A percentile compares a stretch with the other conserved stretches of the same genome.
Conservation (phyloP, 78 protist genomes). For the Dictyostelium brefeldianum region DNA sequence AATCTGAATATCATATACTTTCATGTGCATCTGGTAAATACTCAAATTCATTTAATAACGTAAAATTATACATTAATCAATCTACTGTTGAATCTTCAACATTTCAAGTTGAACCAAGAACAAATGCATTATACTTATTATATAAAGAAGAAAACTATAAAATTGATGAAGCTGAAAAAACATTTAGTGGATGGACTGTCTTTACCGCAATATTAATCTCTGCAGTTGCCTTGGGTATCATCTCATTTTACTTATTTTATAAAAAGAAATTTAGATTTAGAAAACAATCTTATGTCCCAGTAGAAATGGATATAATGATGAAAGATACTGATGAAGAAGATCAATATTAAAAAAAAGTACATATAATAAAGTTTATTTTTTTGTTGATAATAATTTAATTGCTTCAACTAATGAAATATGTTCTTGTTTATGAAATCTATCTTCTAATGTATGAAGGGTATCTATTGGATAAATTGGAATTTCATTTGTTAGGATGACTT, state of each 20-base stretch:
- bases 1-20: conserved; percentile 7
- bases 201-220: not conserved
- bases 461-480: conserved; percentile 80
- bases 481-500: conserved; percentile 45
- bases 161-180: not conserved
- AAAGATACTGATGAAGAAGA: not conserved
- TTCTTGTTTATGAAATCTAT: conserved; percentile 84
- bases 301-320: conserved; percentile 5
- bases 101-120: not conserved
- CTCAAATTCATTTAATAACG: not conserved
- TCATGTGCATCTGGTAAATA: not conserved
- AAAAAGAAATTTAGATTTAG: not conserved
- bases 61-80: not conserved
- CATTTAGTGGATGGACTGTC: not conserved
- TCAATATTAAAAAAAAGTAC: not conserved
- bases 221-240: not conserved
- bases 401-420: conserved; percentile 82
- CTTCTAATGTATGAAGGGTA: conserved; percentile 77
- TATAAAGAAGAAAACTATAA: not conserved
- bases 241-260: not conserved
- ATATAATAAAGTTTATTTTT: not conserved
- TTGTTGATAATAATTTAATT: conserved; percentile 46
- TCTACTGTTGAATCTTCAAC: not conserved
- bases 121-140: not conserved
- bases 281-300: not conserved